Evolutionary conservation across 768 basidiomycete species (phyloP).

Genomic region (Kwoniella bestiolae): DNA sequence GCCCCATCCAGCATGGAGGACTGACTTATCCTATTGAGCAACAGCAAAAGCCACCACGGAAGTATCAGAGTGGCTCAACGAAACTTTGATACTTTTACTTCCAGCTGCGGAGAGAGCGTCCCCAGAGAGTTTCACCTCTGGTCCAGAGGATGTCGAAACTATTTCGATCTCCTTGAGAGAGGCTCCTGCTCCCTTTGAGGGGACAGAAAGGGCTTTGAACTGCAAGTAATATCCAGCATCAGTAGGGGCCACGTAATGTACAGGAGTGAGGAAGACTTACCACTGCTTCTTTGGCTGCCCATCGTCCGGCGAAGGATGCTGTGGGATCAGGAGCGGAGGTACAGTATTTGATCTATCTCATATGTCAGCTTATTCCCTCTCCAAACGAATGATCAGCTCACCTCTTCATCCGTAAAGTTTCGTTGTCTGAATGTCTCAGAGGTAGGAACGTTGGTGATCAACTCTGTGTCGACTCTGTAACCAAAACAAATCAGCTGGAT

Average conservation of each 20-base stretch:
- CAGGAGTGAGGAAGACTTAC: constrained; percentile 22
- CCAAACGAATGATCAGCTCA: constrained; percentile 5
- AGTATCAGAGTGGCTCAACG: constrained; percentile 91
- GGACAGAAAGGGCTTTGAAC: constrained; percentile 91
- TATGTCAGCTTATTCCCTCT: neutral
- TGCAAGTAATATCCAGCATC: neutral
- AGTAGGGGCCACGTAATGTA: neutral
- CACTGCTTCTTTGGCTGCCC: constrained; percentile 92
- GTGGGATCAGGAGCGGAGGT: constrained; percentile 77
- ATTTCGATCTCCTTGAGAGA: constrained; percentile 98
- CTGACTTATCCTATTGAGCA: constrained; percentile 34
- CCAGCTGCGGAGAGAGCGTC: constrained; percentile 76
- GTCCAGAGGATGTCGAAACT: constrained; percentile 73
- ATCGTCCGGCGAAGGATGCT: constrained; percentile 93
- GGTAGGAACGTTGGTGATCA: constrained; percentile 89
- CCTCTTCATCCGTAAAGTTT: constrained; percentile 89
- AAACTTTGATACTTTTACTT: constrained; percentile 77
- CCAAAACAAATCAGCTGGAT: constrained; percentile 17
- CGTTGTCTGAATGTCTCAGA: constrained; percentile 84
- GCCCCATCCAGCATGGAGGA: no score
- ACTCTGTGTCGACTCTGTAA: constrained; percentile 64
- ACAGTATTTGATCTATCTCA: constrained; percentile 71
- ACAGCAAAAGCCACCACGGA: constrained; percentile 60
- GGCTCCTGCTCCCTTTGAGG: constrained; percentile 89
- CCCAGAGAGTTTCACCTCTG: constrained; percentile 62